phyloP scores from a whole-genome alignment of 495 filamentous ascomycete species.

The Physcia stellaris region DNA sequence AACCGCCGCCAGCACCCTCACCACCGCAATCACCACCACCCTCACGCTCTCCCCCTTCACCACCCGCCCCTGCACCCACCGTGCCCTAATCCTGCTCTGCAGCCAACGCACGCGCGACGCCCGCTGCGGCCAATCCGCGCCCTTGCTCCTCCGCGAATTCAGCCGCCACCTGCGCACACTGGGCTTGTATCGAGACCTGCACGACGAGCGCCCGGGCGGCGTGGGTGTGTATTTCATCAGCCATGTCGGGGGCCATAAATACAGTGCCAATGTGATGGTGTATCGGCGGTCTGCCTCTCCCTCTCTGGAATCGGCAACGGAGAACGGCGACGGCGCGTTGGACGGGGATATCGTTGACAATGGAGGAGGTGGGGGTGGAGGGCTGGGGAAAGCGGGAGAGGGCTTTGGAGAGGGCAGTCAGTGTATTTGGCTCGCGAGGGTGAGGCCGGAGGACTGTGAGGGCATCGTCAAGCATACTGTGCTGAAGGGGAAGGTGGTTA shows the following conservation, averaged over 20 bases:
- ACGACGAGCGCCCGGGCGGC: constrained; percentile 76
- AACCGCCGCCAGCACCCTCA: too few relatives aligned
- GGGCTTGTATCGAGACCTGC: constrained; percentile 72
- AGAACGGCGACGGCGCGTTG: neutral
- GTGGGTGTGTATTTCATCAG: constrained; percentile 92
- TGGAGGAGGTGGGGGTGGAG: constrained; percentile 18
- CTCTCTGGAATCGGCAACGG: constrained; percentile 7
- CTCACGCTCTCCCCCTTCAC: constrained; percentile 39
- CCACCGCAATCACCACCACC: constrained; percentile 14
- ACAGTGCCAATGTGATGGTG: constrained; percentile 80
- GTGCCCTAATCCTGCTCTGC: constrained; percentile 80
- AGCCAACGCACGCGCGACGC: constrained; percentile 87
- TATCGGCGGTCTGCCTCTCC: constrained; percentile 44
- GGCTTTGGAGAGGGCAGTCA: constrained; percentile 51
- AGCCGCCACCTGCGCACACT: constrained; percentile 77
- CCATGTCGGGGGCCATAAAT: constrained; percentile 93
- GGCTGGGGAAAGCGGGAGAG: constrained; percentile 21
- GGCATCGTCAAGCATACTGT: constrained; percentile 83
- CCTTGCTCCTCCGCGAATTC: constrained; percentile 71
- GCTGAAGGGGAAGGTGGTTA: constrained; percentile 84
- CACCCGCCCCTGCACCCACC: constrained; percentile 62
- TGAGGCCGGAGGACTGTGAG: constrained; percentile 86
- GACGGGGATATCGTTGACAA: neutral
- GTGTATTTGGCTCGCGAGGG: constrained; percentile 87
- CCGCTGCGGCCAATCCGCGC: constrained; percentile 85